A percentile compares a stretch with the other conserved stretches of the same genome.
phyloP scores from a whole-genome alignment of 345 rosid genomes.

The Barbarea vulgaris region DNA sequence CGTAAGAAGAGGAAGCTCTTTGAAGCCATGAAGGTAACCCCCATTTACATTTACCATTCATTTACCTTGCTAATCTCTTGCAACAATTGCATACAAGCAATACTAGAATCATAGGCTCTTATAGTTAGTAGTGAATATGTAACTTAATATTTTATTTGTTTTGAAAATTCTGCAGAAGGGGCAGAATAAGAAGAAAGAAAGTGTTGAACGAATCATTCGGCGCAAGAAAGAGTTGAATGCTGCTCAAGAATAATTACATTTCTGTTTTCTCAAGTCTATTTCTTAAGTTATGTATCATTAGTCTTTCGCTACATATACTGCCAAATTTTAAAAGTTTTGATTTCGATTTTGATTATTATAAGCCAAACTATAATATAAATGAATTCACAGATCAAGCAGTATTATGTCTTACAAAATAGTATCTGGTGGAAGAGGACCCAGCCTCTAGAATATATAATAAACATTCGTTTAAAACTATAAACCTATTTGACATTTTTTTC shows the following conservation, averaged over 20 bases:
- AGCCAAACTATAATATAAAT: background rate
- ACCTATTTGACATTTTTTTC: background rate
- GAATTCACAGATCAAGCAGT: background rate
- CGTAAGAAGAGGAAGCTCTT: slow-evolving; percentile 67
- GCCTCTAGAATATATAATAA: background rate
- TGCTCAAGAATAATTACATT: slow-evolving; percentile 21
- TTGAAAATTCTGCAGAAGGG: slow-evolving; percentile 28
- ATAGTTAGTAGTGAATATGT: background rate
- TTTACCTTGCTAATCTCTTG: background rate
- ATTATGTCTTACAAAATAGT: background rate
- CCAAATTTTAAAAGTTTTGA: slow-evolving; percentile 9
- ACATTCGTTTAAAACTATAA: background rate
- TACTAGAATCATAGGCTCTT: background rate
- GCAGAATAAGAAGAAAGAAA: slow-evolving; percentile 10
- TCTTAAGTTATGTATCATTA: background rate
- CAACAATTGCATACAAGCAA: background rate
- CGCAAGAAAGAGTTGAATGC: slow-evolving; percentile 28
- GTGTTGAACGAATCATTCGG: slow-evolving; percentile 25
- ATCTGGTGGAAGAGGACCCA: background rate
- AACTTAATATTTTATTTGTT: background rate
- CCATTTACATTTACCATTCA: background rate
- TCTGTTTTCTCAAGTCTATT: background rate
- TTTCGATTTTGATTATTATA: background rate
- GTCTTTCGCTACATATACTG: slow-evolving; percentile 6
- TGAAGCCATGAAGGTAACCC: slow-evolving; percentile 72